Percentiles rank a stretch among this genome's conserved stretches.
Evolutionary conservation across 2,329 filamentous ascomycete genomes (phyloP).

Genomic region (Penicillium sp.): DNA sequence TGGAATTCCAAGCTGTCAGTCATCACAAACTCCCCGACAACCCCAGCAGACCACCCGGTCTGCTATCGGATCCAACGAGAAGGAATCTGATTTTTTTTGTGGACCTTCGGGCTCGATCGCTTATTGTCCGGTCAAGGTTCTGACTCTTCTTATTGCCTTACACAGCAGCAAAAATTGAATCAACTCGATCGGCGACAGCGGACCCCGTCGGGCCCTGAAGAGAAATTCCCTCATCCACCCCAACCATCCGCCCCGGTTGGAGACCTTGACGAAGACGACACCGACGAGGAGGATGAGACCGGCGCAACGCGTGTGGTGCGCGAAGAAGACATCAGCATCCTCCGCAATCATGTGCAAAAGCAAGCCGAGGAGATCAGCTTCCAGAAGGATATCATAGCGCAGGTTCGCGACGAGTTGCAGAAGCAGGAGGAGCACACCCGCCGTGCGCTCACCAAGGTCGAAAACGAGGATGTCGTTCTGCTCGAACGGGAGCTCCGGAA

Average conservation of each 20-base stretch:
- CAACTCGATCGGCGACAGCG: slow-evolving; percentile 39
- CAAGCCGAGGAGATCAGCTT: slow-evolving; percentile 88
- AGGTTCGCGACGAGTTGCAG: slow-evolving; percentile 79
- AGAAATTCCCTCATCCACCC: too few species aligned
- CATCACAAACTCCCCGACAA: slow-evolving; percentile 66
- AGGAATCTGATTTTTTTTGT: slow-evolving; percentile 32
- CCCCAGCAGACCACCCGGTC: slow-evolving; percentile 67
- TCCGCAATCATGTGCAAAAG: slow-evolving; percentile 87
- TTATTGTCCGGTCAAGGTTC: slow-evolving; percentile 33
- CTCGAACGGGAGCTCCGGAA: slow-evolving; percentile 93
- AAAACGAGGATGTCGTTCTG: slow-evolving; percentile 81
- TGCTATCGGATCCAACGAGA: slow-evolving; percentile 58
- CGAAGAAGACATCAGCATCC: slow-evolving; percentile 78
- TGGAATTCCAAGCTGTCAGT: slow-evolving; percentile 72
- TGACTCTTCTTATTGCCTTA: slow-evolving; percentile 34
- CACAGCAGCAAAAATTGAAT: slow-evolving; percentile 39
- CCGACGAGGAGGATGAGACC: slow-evolving; percentile 50
- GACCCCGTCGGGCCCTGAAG: slow-evolving; percentile 32
- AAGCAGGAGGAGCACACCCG: slow-evolving; percentile 84
- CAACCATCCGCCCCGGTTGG: slow-evolving; percentile 25
- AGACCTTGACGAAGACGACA: slow-evolving; percentile 34
- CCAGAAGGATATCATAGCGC: slow-evolving; percentile 80
- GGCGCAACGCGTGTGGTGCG: slow-evolving; percentile 56
- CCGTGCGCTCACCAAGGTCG: slow-evolving; percentile 75
- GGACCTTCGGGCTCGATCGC: slow-evolving; percentile 35